Evolutionary conservation across 1,284 basidiomycete species (phyloP).

Genomic region (Ustilago vetiveriae): DNA sequence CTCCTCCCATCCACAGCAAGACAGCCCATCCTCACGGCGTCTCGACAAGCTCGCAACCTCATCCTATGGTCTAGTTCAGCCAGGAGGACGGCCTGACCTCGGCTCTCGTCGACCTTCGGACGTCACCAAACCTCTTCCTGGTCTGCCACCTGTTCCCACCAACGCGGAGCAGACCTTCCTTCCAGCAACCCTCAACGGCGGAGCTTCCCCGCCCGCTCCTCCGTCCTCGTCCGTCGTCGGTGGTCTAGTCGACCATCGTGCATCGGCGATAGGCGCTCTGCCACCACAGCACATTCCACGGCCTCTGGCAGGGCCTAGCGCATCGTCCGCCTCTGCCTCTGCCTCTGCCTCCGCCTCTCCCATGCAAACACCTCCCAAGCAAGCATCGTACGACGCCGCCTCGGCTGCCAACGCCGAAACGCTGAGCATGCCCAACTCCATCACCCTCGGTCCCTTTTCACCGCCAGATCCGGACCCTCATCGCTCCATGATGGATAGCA

Average conservation of each 20-base stretch:
- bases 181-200: constrained; percentile 14
- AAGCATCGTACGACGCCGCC: constrained; percentile 7
- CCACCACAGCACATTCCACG: constrained; percentile 59
- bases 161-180: constrained; percentile 39
- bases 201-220: constrained; percentile 1
- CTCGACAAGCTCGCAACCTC: constrained; percentile 21
- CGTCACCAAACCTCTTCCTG: constrained; percentile 44
- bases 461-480: constrained; percentile 51
- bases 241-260: constrained; percentile 19
- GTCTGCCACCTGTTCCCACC: constrained; percentile 19
- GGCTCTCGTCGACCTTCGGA: constrained; percentile 21
- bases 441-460: constrained; percentile 38
- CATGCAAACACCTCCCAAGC: constrained; percentile 28
- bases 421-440: constrained; percentile 21
- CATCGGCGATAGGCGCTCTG: constrained; percentile 13
- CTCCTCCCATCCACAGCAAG: constrained; percentile 8
- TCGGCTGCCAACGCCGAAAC: constrained; percentile 10
- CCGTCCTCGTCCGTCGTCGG: constrained; percentile 1
- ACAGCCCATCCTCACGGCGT: constrained; percentile 15
- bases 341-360: constrained; percentile 16
- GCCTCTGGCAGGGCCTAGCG: constrained; percentile 14
- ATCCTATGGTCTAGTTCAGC: constrained; percentile 43
- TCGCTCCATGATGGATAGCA: constrained; percentile 55
- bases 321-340: constrained; percentile 7
- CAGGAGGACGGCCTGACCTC: constrained; percentile 30